These are phyloP conservation scores for Trichoderma harzianum DNA, from an alignment of 2,329 filamentous ascomycete species.

Conservation along the genomic window DNA sequence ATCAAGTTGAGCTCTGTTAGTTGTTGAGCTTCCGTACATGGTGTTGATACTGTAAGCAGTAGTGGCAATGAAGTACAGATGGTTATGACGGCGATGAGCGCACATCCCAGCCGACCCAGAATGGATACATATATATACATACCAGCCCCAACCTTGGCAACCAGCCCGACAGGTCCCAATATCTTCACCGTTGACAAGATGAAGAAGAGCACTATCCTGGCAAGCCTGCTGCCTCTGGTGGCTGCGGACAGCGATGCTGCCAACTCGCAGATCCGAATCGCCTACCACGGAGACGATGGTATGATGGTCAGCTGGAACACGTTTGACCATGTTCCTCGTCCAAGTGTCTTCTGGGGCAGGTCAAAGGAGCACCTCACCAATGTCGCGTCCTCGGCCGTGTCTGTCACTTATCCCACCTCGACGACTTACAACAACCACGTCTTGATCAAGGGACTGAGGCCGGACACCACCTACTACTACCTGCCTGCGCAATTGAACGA, in stretches of 20 bases:
- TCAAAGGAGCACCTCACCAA: constrained; percentile 6
- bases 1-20: background rate
- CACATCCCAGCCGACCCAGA: background rate
- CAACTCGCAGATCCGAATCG: constrained; percentile 4
- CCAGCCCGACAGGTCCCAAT: background rate
- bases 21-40: background rate
- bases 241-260: constrained; percentile 1
- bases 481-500: constrained; percentile 5
- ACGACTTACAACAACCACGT: constrained; percentile 15
- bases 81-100: background rate
- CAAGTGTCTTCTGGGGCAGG: background rate
- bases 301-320: constrained; percentile 16
- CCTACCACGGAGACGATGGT: constrained; percentile 5
- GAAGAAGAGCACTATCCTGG: background rate
- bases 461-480: constrained; percentile 13
- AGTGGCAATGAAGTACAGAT: background rate
- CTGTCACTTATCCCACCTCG: constrained; percentile 11
- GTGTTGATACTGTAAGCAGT: background rate
- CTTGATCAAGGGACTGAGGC: constrained; percentile 1
- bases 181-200: background rate
- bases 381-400: constrained; percentile 4
- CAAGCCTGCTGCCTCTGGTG: background rate
- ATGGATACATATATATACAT: background rate
- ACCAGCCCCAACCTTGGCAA: background rate
- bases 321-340: background rate